Evolutionary conservation across 176 grass and related monocot species (phyloP).

Genomic region (Elymus sibiricus): DNA sequence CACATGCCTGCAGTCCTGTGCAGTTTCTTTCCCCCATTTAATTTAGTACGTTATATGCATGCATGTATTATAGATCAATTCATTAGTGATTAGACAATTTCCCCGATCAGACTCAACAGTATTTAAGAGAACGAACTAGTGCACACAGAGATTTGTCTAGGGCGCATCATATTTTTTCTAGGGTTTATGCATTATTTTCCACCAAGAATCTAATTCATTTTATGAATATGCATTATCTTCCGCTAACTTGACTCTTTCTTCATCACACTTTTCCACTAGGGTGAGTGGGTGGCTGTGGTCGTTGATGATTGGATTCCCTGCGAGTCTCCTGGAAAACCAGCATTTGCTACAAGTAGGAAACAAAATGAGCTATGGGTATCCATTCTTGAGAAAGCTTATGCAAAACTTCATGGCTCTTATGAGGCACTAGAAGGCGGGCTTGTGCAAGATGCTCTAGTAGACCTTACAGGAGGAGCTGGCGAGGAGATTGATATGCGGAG

Average conservation of each 20-base stretch:
- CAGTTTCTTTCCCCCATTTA: background rate
- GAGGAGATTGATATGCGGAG: constrained; percentile 99
- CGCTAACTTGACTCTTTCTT: background rate
- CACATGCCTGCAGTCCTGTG: background rate
- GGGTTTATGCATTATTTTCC: background rate
- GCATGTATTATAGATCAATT: background rate
- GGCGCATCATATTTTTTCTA: constrained; percentile 4
- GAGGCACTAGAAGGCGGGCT: constrained; percentile 98
- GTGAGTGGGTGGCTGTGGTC: constrained; percentile 98
- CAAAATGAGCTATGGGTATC: constrained; percentile 97
- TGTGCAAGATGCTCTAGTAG: constrained; percentile 98
- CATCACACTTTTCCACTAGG: constrained; percentile 45
- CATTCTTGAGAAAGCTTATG: constrained; percentile 96
- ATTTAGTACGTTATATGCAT: background rate
- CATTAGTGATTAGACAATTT: background rate
- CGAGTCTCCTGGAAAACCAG: constrained; percentile 85
- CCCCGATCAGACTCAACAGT: background rate
- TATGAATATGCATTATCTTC: constrained; percentile 10
- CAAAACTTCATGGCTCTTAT: constrained; percentile 98
- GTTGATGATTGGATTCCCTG: constrained; percentile 99
- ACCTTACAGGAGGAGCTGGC: constrained; percentile 95
- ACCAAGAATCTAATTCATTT: background rate
- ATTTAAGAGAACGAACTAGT: background rate
- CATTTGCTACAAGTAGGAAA: constrained; percentile 95
- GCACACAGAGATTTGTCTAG: background rate